A percentile compares a stretch with the other conserved stretches of the same genome.
These are phyloP conservation scores for Cladosporium sp. DNA, from an alignment of 2,329 filamentous ascomycete species.

Conservation along the genomic window DNA sequence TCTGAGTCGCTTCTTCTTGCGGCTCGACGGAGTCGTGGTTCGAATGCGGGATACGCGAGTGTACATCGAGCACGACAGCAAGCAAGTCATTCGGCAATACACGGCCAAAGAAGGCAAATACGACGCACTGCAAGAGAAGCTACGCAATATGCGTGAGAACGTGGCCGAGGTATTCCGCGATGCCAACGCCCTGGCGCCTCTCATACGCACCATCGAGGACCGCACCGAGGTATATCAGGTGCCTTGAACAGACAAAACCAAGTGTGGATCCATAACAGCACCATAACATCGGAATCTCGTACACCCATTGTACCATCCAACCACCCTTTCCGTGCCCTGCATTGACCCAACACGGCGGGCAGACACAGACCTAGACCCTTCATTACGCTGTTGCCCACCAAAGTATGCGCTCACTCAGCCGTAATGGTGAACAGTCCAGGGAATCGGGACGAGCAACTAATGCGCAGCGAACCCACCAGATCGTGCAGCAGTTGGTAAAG, in stretches of 20 bases:
- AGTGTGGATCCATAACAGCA: not conserved
- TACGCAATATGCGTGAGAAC: slow-evolving; percentile 62
- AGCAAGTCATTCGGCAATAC: slow-evolving; percentile 83
- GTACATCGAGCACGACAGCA: slow-evolving; percentile 80
- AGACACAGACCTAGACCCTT: too few species aligned
- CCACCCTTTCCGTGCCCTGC: not conserved
- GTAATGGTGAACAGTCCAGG: not conserved
- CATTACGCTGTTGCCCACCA: too few species aligned
- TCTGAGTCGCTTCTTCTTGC: slow-evolving; percentile 83
- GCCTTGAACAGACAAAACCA: slow-evolving; percentile 16
- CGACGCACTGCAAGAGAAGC: slow-evolving; percentile 61
- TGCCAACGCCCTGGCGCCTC: slow-evolving; percentile 66
- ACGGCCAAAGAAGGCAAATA: slow-evolving; percentile 79
- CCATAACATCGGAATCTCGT: not conserved
- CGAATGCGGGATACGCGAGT: slow-evolving; percentile 85
- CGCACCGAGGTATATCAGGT: slow-evolving; percentile 50
- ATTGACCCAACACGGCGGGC: not conserved
- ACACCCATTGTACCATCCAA: not conserved
- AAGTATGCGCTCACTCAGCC: too few species aligned
- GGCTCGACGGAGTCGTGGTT: slow-evolving; percentile 84
- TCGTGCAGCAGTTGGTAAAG: not conserved
- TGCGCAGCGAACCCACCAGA: not conserved
- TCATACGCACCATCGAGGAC: slow-evolving; percentile 68
- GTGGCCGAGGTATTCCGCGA: slow-evolving; percentile 74
- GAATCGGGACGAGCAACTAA: not conserved